phyloP scores from a whole-genome alignment of 257 asterid genomes.

The Anisodus tanguticus region DNA sequence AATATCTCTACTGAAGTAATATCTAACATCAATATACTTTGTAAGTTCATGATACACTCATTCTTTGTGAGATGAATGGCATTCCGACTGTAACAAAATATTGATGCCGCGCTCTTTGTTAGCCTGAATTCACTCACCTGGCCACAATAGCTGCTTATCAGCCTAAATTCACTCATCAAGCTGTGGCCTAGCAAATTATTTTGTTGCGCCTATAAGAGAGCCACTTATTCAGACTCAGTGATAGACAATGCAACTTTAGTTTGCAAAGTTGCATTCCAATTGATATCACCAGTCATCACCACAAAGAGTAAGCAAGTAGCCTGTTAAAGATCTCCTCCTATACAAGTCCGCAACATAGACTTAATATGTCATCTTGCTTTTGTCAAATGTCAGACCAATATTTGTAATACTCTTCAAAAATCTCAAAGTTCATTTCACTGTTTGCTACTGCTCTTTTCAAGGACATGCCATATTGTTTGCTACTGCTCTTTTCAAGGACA shows the following conservation, averaged over 20 bases:
- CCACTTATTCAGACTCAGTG: not conserved
- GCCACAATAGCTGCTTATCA: not conserved
- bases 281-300: not conserved
- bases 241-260: not conserved
- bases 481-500: not conserved
- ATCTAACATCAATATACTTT: not conserved
- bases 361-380: not conserved
- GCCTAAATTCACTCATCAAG: not conserved
- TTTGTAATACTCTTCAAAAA: not conserved
- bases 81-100: not conserved
- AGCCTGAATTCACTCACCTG: not conserved
- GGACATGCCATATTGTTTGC: not conserved
- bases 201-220: not conserved
- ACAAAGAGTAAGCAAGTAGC: conserved; percentile 10
- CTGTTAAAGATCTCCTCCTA: conserved; percentile 23
- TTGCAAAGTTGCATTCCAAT: conserved; percentile 9
- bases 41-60: not conserved
- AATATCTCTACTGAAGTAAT: not conserved
- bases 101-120: not conserved
- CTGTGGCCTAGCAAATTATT: not conserved
- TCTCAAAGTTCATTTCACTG: conserved; percentile 1
- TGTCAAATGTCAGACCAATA: not conserved
- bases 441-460: not conserved
- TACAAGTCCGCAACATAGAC: conserved; percentile 2
- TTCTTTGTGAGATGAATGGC: not conserved